Percentiles rank a stretch among this genome's conserved stretches.
phyloP scores from a whole-genome alignment of 2,329 filamentous ascomycete species.

The Trichoderma aggressivum region DNA sequence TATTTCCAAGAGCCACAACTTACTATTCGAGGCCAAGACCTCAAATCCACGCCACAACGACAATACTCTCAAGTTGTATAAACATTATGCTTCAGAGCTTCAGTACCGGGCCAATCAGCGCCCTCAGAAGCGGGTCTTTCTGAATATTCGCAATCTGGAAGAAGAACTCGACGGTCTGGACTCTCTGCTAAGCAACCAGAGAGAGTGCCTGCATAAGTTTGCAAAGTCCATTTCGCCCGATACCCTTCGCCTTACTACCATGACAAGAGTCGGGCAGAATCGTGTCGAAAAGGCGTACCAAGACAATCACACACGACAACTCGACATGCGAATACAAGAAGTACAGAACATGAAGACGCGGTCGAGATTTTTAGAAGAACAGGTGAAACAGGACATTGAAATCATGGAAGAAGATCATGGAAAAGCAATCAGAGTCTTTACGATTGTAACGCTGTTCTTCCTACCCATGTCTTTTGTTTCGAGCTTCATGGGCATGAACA shows the following conservation, averaged over 20 bases:
- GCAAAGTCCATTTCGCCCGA: neutral
- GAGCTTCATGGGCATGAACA: conserved; percentile 45
- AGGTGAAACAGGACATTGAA: conserved; percentile 28
- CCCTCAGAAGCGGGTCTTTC: conserved; percentile 18
- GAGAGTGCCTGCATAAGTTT: neutral
- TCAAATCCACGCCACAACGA: neutral
- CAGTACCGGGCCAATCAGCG: neutral
- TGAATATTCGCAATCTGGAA: conserved; percentile 22
- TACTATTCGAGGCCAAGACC: neutral
- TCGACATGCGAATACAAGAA: neutral
- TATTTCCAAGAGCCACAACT: neutral
- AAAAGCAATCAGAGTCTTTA: conserved; percentile 36
- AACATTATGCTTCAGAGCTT: neutral
- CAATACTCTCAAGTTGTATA: neutral
- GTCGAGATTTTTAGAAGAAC: conserved; percentile 19
- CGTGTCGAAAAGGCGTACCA: neutral
- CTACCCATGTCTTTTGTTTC: conserved; percentile 24
- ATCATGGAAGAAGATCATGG: conserved; percentile 30
- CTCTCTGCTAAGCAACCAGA: neutral
- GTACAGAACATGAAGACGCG: conserved; percentile 7
- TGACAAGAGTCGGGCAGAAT: neutral
- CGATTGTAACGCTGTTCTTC: conserved; percentile 41
- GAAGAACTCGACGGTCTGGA: conserved; percentile 24
- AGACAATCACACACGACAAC: neutral
- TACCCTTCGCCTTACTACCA: neutral